Conservation (phyloP, 345 rosid genomes). For the Linum lewisii region DNA sequence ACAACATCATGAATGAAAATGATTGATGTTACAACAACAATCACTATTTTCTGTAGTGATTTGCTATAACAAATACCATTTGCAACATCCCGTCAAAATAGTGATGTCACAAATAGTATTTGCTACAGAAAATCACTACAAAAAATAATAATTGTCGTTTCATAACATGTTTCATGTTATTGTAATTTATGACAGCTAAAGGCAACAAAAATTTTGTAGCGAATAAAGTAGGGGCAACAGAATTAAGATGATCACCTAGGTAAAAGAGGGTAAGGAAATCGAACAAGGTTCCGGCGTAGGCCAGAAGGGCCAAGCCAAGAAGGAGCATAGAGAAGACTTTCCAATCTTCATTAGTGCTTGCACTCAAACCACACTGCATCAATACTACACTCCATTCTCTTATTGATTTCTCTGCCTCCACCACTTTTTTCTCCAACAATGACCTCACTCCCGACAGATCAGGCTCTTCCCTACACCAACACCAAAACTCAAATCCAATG, state of each 20-base stretch:
- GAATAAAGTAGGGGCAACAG: no score
- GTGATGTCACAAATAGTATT: no score
- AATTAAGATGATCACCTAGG: conserved; percentile 12
- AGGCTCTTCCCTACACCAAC: conserved; percentile 33
- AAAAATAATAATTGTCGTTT: no score
- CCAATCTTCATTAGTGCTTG: conserved; percentile 29
- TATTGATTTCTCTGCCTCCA: conserved; percentile 14
- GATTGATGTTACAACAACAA: no score
- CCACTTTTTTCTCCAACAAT: background rate
- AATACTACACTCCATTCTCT: conserved; percentile 19
- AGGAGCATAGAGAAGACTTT: conserved; percentile 20
- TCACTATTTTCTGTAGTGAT: no score
- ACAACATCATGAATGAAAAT: no score
- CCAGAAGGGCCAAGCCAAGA: conserved; percentile 23
- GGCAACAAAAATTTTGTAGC: no score
- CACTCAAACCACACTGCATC: conserved; percentile 27
- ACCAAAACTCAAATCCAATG: background rate
- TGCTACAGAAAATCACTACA: no score
- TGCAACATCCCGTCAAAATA: no score
- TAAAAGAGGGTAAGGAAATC: conserved; percentile 24
- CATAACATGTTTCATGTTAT: no score
- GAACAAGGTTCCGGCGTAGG: conserved; percentile 21
- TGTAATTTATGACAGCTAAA: no score
- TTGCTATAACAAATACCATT: no score
- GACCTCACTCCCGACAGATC: background rate